Conservation (phyloP, 768 basidiomycete genomes). For the Tylopilus rubrobrunneus region DNA sequence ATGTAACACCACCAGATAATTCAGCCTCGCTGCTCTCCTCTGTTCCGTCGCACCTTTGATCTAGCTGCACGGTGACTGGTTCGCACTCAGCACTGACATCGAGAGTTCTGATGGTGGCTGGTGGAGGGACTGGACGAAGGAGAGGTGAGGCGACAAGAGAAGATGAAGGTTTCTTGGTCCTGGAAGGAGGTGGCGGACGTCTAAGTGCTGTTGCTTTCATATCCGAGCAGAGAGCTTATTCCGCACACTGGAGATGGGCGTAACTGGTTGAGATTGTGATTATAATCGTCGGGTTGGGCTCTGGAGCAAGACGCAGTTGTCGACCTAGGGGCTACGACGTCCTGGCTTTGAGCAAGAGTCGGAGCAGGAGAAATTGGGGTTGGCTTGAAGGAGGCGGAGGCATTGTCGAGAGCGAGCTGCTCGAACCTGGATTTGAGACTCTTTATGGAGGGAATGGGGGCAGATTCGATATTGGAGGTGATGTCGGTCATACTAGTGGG, state of each 20-base stretch:
- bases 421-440: slow-evolving; percentile 71
- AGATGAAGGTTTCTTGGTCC: slow-evolving; percentile 32
- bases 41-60: neutral
- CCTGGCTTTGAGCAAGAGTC: slow-evolving; percentile 8
- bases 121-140: slow-evolving; percentile 47
- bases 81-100: slow-evolving; percentile 20
- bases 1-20: slow-evolving; percentile 31
- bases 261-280: slow-evolving; percentile 18
- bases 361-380: neutral
- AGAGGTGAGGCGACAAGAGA: slow-evolving; percentile 46
- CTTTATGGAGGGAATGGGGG: slow-evolving; percentile 59
- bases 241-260: slow-evolving; percentile 36
- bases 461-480: slow-evolving; percentile 37
- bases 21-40: slow-evolving; percentile 18
- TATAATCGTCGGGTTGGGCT: slow-evolving; percentile 30
- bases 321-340: slow-evolving; percentile 27
- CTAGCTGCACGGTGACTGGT: neutral
- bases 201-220: slow-evolving; percentile 37
- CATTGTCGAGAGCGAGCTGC: slow-evolving; percentile 49
- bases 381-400: slow-evolving; percentile 9
- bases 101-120: slow-evolving; percentile 25
- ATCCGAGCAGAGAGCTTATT: slow-evolving; percentile 52
- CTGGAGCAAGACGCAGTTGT: slow-evolving; percentile 39
- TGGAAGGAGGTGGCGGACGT: slow-evolving; percentile 48
- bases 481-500: slow-evolving; percentile 12